Evolutionary conservation across 768 basidiomycete genomes (phyloP).

Genomic region (Sporobolomyces phaffii): DNA sequence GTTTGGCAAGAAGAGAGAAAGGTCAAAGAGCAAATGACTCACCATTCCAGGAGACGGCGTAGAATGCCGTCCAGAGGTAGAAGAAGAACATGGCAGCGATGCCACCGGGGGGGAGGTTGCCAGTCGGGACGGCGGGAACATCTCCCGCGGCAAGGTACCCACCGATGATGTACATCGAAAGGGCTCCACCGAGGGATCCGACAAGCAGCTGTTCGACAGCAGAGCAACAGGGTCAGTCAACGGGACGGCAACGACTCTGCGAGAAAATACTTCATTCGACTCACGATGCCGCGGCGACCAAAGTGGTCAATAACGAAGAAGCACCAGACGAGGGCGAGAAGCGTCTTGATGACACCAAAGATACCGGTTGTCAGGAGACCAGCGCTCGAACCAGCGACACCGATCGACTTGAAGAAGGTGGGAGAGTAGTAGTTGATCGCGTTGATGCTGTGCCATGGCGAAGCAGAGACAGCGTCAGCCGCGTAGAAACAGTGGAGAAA

Average conservation of each 20-base stretch:
- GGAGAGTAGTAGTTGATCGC: conserved; percentile 51
- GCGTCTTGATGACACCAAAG: conserved; percentile 53
- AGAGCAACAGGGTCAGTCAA: conserved; percentile 46
- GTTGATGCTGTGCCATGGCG: conserved; percentile 49
- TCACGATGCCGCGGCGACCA: conserved; percentile 35
- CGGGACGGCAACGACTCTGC: too few species aligned
- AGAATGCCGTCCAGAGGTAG: conserved; percentile 43
- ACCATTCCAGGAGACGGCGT: conserved; percentile 41
- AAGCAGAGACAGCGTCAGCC: conserved; percentile 45
- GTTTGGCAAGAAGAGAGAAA: conserved; percentile 39
- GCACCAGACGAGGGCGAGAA: conserved; percentile 47
- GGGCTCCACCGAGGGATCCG: conserved; percentile 50
- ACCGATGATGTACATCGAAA: conserved; percentile 51
- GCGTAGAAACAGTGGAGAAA: not conserved
- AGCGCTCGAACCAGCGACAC: conserved; percentile 33
- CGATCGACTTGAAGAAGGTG: conserved; percentile 51
- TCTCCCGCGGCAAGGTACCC: conserved; percentile 32
- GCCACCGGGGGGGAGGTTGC: conserved; percentile 32
- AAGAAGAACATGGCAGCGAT: conserved; percentile 43
- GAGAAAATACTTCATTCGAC: not conserved
- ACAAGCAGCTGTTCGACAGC: conserved; percentile 48
- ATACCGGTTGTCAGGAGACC: conserved; percentile 48
- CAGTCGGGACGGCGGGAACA: conserved; percentile 20
- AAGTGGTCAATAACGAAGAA: conserved; percentile 42
- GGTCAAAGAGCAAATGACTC: too few species aligned